Evolutionary conservation across 306 rosid genomes (phyloP), one percentile per base, ranked within the genome.

Genomic region (Oxytropis ochrocephala): DNA sequence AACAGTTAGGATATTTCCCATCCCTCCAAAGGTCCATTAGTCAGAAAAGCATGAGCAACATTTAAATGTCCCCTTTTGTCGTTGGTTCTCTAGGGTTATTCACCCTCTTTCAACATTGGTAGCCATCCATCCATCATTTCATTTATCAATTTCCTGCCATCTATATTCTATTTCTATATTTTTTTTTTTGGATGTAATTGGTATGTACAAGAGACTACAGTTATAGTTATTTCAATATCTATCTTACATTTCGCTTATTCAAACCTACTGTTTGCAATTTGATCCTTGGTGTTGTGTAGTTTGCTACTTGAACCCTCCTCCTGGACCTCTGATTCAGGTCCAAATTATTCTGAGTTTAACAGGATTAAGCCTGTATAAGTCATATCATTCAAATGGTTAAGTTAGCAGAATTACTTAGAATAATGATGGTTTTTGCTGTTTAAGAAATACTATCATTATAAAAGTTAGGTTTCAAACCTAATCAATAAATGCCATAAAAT

Each of bases 141-240:
- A 39, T 62, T 63, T 80, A 67, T 66, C 60, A 71, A 16, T 29
- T 70, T 75, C 52, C 74, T 63, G 67, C 65, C 16, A 51, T 62
- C 65, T 67, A 52, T 67, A 73, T 72, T 76, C 65, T 72, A 72
- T 60, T 72, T 57, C 50, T 64, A 24, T 48, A 3, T 60, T 7
- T 21, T 44, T 64, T 64, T 70, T 74, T 59, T 51, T 66, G 51
- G 8, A 58, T 81, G 85, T 72, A 61, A 72, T 53, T 53, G 81
- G 32, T 67, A 72, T 80, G 68, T 76, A 50, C 33, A 12, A 48
- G 77, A 69, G 59, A 62, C 63, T 46, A 75, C 71, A 75, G 52
- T 70, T 48, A 70, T 75, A 75, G 80, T 70, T 75, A 80, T 66
- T 75, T 64, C 76, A 46, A 75, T 72, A 66, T 58, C 32, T 75